A percentile compares a stretch with the other conserved stretches of the same genome.
These are phyloP conservation scores for Grifola frondosa DNA, from an alignment of 1,284 basidiomycete species.

Conservation along the genomic window DNA sequence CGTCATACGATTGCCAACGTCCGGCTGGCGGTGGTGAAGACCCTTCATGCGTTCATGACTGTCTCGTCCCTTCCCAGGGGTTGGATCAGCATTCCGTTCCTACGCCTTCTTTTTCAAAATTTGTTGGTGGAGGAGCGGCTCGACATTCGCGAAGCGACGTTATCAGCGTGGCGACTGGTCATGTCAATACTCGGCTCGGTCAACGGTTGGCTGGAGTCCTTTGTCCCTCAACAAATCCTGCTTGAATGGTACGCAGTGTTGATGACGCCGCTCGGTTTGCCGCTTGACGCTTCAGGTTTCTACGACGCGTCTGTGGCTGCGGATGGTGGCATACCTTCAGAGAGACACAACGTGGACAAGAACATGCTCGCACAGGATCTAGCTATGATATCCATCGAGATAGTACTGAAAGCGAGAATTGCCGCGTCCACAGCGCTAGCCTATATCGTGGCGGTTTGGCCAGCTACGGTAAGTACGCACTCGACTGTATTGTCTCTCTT, in stretches of 20 bases:
- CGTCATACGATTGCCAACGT: slow-evolving; percentile 96
- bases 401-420: slow-evolving; percentile 81
- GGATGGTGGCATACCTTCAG: slow-evolving; percentile 45
- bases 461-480: slow-evolving; percentile 46
- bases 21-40: slow-evolving; percentile 90
- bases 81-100: slow-evolving; percentile 81
- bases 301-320: slow-evolving; percentile 57
- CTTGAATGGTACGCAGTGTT: slow-evolving; percentile 85
- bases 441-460: slow-evolving; percentile 68
- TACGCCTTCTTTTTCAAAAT: slow-evolving; percentile 92
- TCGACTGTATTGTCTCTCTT: neutral
- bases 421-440: slow-evolving; percentile 83
- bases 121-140: slow-evolving; percentile 88
- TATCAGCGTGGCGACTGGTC: slow-evolving; percentile 78
- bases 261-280: slow-evolving; percentile 89
- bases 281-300: slow-evolving; percentile 76
- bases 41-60: slow-evolving; percentile 83
- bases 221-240: slow-evolving; percentile 53
- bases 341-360: slow-evolving; percentile 95
- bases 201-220: slow-evolving; percentile 48
- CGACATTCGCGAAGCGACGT: slow-evolving; percentile 82
- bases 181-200: slow-evolving; percentile 53
- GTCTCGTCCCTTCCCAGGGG: slow-evolving; percentile 74
- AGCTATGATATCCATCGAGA: slow-evolving; percentile 78
- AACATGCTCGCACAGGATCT: slow-evolving; percentile 93